Evolutionary conservation across 768 basidiomycete genomes (phyloP), one percentile per base, ranked within the genome.

Genomic region (Phylloporus sp.): DNA sequence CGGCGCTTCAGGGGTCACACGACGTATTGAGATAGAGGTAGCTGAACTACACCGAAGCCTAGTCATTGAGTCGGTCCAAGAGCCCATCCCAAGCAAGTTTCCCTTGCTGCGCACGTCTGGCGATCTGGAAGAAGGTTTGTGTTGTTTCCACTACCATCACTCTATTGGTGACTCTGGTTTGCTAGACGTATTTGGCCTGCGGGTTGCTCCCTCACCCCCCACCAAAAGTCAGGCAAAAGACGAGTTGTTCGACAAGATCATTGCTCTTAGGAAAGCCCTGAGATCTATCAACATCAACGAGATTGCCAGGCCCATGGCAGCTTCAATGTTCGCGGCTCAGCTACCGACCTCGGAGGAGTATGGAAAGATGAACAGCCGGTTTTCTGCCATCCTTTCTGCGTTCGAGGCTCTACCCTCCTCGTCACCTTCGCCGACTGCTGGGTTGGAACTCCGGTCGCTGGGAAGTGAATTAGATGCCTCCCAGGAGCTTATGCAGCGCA

Each of bases 361-460:
- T 18, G 66, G 67, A n/a, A 70, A 68, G 40, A 72, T 88, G 57
- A 72, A 71, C n/a, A 57, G 67, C 27, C 73, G 75, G 11, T 76
- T 89, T 50, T 58, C 71, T 1, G 53, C 62, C 6, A 66, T 91
- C 7, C 65, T 68, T 5, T 65, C 70, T 11, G 80, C 82, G 26
- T 71, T 77, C 20, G 64, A 74, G 8, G 51, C 64, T 7, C 65
- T 92, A 13, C 82, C 85, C 5, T 34, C 63, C 22, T 70, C 70
- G 2, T 61, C 69, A 9, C 67, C 74, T 5, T 73, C 78, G 49
- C 59, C 65, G 10, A 62, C 73, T 6, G 62, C 79, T 31, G 76
- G 84, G 46, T 58, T 76, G n/a, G 86, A 90, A 58, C 66, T 86
- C n/a, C 73, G 72, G 32, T 84, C 84, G 3, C 68, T 92, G 42